Evolutionary conservation across 73 alveolate species (phyloP), one percentile per base, ranked within the genome.

Genomic region (Tetrahymena malaccensis): DNA sequence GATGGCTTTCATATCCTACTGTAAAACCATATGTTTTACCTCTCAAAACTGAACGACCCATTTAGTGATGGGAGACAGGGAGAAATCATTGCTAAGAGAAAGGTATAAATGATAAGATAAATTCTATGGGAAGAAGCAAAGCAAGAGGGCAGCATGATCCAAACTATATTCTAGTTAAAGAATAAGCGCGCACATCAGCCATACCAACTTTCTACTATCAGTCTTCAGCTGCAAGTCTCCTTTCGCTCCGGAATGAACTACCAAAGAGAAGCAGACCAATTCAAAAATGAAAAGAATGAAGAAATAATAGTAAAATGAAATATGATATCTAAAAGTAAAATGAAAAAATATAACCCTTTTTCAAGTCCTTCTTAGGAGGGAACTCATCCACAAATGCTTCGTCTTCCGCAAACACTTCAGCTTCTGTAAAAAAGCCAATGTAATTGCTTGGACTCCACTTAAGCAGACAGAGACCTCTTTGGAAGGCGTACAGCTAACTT

Each of bases 361-460:
- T 70, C 89, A 70, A 70, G 89, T 70, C 89, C 89, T 70, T 70
- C 89, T 70, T 70, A 70, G 89, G 89, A 70, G 89, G 89, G 89
- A n/a, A 70, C 25, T 40, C 89, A 70, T 70, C 89, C 22, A n/a
- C 37, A 7, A 11, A 2, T 8, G 21, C 89, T 70, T 70, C 8
- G 17, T 70, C 37, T 70, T 70, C 43, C 13, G 40, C 37, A 70
- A n/a, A 70, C 0, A 31, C 89, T 50, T 27, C 89, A 70, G 89
- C 37, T 70, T 70, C 89, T 19, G 83, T 33, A 33, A 70, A 11
- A 8, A 70, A 70, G 22, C 89, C 22, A 9, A 70, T 1, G 31
- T 31, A 70, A 70, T 10, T 3, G 37, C 89, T 70, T 70, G 40
- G 34, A 70, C 89, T 70, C 89, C 0, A 17, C 21, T 50, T 22